phyloP scores from a whole-genome alignment of 768 basidiomycete genomes.

The Boletus barrowsii region DNA sequence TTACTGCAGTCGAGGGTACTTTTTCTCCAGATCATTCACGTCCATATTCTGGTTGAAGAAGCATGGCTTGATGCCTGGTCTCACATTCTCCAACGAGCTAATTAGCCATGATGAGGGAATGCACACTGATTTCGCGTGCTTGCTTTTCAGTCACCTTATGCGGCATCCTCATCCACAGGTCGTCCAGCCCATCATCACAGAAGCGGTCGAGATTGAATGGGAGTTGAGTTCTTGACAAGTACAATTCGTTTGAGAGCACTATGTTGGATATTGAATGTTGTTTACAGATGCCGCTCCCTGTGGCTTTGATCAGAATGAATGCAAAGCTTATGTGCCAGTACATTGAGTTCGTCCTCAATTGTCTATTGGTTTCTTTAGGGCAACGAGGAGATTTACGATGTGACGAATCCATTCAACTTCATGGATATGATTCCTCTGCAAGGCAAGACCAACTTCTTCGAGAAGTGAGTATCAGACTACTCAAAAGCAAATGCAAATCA shows the following conservation, averaged over 20 bases:
- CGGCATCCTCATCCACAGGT: constrained; percentile 79
- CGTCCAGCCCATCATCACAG: constrained; percentile 65
- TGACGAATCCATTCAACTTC: constrained; percentile 84
- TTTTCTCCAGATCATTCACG: constrained; percentile 95
- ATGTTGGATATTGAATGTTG: not conserved
- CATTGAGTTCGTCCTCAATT: constrained; percentile 88
- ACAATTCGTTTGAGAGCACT: constrained; percentile 4
- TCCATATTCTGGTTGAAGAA: constrained; percentile 98
- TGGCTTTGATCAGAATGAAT: constrained; percentile 91
- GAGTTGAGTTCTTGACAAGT: constrained; percentile 85
- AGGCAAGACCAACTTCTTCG: constrained; percentile 97
- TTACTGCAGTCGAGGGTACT: constrained; percentile 94
- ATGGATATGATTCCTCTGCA: constrained; percentile 95
- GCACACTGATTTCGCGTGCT: constrained; percentile 94
- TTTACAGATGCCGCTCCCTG: constrained; percentile 75
- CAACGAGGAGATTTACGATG: constrained; percentile 72
- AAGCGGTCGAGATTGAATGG: constrained; percentile 85
- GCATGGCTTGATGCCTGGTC: constrained; percentile 93
- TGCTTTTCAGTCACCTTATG: constrained; percentile 80
- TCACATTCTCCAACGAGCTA: constrained; percentile 95
- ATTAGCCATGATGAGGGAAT: constrained; percentile 95
- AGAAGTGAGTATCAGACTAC: constrained; percentile 89
- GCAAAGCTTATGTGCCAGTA: constrained; percentile 84
- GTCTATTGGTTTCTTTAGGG: constrained; percentile 82
- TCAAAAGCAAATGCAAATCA: constrained; percentile 61